Evolutionary conservation across 352 stramenopile species (phyloP).

Genomic region (Blastocystis sp.): DNA sequence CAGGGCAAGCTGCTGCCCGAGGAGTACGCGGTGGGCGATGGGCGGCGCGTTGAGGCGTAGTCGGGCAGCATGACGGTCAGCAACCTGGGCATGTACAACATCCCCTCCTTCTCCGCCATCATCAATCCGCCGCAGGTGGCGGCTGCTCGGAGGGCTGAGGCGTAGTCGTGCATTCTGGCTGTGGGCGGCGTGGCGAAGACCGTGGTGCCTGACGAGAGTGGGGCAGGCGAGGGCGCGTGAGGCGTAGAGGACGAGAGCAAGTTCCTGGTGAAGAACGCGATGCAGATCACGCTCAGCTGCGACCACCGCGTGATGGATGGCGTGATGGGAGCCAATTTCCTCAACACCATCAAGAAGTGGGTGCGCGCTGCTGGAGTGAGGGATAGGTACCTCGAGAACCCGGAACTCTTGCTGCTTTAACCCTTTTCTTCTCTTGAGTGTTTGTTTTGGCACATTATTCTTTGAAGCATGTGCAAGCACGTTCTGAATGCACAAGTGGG

Average conservation of each 20-base stretch:
- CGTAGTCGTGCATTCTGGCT: constrained; percentile 95
- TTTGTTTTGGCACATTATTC: neutral
- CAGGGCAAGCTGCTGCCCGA: constrained; percentile 94
- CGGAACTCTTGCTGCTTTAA: constrained; percentile 85
- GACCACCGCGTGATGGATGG: constrained; percentile 96
- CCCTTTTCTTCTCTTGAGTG: constrained; percentile 1
- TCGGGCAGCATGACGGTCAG: constrained; percentile 97
- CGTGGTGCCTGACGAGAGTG: constrained; percentile 74
- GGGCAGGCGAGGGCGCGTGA: neutral
- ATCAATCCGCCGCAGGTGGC: constrained; percentile 93
- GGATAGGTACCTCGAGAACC: constrained; percentile 74
- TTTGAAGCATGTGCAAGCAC: constrained; percentile 49
- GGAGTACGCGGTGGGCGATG: constrained; percentile 81
- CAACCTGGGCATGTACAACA: constrained; percentile 98
- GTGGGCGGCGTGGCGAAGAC: constrained; percentile 87
- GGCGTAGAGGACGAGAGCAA: constrained; percentile 33
- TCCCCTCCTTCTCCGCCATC: constrained; percentile 76
- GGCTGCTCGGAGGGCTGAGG: constrained; percentile 79
- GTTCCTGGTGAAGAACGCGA: constrained; percentile 73
- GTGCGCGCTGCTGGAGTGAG: constrained; percentile 75
- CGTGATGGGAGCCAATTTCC: constrained; percentile 88
- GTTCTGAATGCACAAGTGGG: constrained; percentile 61
- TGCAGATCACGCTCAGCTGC: constrained; percentile 77
- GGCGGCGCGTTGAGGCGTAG: constrained; percentile 74
- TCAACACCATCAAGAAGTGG: constrained; percentile 91